Conservation (phyloP, 2,329 filamentous ascomycete species). For the Aspergillus aculeatus region DNA sequence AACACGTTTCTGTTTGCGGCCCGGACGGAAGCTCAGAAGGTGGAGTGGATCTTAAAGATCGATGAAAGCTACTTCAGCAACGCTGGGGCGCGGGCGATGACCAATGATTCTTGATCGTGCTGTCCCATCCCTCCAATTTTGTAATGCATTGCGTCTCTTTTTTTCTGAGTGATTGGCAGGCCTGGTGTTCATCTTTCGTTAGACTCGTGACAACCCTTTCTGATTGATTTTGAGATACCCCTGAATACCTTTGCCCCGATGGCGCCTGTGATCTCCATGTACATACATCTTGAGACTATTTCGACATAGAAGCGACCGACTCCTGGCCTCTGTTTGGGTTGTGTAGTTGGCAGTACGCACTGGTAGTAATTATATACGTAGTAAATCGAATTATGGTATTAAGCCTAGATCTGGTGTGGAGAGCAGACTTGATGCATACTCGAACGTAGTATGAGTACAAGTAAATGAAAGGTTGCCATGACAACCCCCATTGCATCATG, state of each 20-base stretch:
- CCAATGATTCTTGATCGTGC: conserved; percentile 16
- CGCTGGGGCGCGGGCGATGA: conserved; percentile 25
- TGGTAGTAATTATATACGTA: too few species aligned
- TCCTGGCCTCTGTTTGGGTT: background rate
- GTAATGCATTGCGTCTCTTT: background rate
- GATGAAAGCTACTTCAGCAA: conserved; percentile 72
- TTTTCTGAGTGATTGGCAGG: conserved; percentile 16
- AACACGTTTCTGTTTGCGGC: conserved; percentile 96
- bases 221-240: conserved; percentile 40
- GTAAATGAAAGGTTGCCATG: background rate
- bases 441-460: background rate
- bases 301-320: conserved; percentile 25
- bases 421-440: background rate
- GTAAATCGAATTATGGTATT: too few species aligned
- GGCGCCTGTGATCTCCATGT: conserved; percentile 31
- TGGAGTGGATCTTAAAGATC: conserved; percentile 94
- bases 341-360: background rate
- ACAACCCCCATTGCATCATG: background rate
- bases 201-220: conserved; percentile 21
- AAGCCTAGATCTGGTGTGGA: background rate
- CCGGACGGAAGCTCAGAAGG: conserved; percentile 84
- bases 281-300: conserved; percentile 28
- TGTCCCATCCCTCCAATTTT: background rate
- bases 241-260: conserved; percentile 35
- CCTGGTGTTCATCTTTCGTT: conserved; percentile 22